Conservation (phyloP, 2,329 filamentous ascomycete genomes). For the Microdochium paspali region DNA sequence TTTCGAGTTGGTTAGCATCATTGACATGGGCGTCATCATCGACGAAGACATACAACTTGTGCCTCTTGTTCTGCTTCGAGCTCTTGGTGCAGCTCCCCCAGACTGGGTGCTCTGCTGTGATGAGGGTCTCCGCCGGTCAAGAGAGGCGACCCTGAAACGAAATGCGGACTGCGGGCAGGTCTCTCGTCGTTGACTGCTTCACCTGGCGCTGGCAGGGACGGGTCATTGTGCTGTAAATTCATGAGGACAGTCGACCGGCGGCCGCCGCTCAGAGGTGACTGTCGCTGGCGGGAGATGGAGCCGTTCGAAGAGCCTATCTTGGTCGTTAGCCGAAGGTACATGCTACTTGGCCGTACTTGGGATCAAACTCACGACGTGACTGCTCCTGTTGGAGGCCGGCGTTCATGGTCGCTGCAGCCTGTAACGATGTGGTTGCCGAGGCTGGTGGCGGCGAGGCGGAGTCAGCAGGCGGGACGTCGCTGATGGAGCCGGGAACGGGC, state of each 20-base stretch:
- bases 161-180: constrained; percentile 25
- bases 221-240: constrained; percentile 67
- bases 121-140: constrained; percentile 39
- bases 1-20: neutral
- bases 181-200: constrained; percentile 51
- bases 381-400: constrained; percentile 62
- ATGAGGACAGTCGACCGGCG: constrained; percentile 61
- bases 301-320: constrained; percentile 39
- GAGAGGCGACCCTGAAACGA: constrained; percentile 37
- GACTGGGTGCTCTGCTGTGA: constrained; percentile 58
- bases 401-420: constrained; percentile 70
- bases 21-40: neutral
- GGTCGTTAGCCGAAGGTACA: neutral
- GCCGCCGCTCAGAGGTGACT: constrained; percentile 40
- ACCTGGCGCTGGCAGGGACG: constrained; percentile 54
- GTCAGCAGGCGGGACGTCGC: constrained; percentile 44
- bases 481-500: neutral
- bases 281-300: constrained; percentile 35
- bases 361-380: constrained; percentile 37
- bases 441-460: constrained; percentile 28
- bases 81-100: constrained; percentile 72
- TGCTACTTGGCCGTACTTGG: neutral
- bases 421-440: constrained; percentile 45
- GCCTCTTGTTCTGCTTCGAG: constrained; percentile 72
- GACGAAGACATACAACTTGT: constrained; percentile 49